Evolutionary conservation across 2,329 filamentous ascomycete genomes (phyloP), one percentile per base, ranked within the genome.

Genomic region (Cladosporium sp.): DNA sequence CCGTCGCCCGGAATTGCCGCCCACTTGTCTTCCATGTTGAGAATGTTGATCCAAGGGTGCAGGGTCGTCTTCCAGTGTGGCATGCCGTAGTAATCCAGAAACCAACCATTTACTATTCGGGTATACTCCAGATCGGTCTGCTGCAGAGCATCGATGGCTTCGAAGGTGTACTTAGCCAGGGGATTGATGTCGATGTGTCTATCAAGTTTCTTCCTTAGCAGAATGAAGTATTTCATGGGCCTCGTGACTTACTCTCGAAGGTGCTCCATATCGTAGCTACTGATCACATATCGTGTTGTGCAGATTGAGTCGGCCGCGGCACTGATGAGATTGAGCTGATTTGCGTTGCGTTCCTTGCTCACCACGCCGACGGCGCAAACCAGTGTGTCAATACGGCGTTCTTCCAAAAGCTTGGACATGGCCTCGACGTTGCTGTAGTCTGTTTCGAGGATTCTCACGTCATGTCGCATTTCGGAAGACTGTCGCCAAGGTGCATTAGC

Each of bases 21-120:
- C 43, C 43, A 45, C 19, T 34, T 45, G 1, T 20, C 42, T 20
- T 43, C 29, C n/a, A 41, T 41, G 24, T 32, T 43, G 12, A 39
- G 7, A 27, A 51, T 48, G 30, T 54, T 50, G 30, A 54, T 37
- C 13, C 43, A 45, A 12, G 43, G 43, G 17, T 45, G 43, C 7
- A 45, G 30, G 11, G 43, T 24, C 6, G 41, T 44, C 18, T 51
- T 43, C 34, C 61, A 34, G 18, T 60, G 53, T 12, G 65, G 63
- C 50, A 61, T 55, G 29, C 58, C 63, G 29, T 56, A 66, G 54
- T 64, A 67, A 51, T 68, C 65, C 3, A 67, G 43, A 47, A 67
- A 67, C 36, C 58, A 44, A 5, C 62, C 63, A 39, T 61, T 61
- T 15, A 60, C 47, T 40, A 68, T 41, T 4, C 52, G 44, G 1